Percentiles rank a stretch among this genome's conserved stretches.
Conservation (phyloP, 345 rosid genomes). For the Populus deltoides region DNA sequence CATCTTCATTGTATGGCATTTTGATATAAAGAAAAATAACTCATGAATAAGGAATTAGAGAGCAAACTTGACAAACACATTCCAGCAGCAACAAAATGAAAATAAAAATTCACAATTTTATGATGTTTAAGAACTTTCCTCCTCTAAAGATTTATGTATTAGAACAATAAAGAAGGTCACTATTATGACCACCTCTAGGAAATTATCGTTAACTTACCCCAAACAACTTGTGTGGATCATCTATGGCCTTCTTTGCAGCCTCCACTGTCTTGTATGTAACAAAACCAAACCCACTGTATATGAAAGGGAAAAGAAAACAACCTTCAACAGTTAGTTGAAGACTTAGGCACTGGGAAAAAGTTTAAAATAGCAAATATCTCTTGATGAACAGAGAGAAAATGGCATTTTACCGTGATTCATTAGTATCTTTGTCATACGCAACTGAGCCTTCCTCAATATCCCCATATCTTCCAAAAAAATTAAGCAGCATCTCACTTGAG, state of each 20-base stretch:
- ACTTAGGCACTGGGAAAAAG: neutral
- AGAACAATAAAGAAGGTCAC: neutral
- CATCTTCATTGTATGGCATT: neutral
- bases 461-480: slow-evolving; percentile 47
- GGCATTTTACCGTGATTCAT: slow-evolving; percentile 49
- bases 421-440: slow-evolving; percentile 65
- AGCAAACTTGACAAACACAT: neutral
- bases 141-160: neutral
- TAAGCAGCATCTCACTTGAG: slow-evolving; percentile 55
- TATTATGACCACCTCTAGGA: neutral
- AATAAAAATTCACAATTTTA: neutral
- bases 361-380: neutral
- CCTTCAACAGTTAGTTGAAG: neutral
- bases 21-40: too few relatives aligned
- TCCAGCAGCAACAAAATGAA: neutral
- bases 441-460: slow-evolving; percentile 71
- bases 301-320: slow-evolving; percentile 12
- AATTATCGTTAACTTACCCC: slow-evolving; percentile 40
- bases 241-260: slow-evolving; percentile 61
- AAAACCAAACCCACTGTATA: slow-evolving; percentile 64
- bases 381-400: neutral
- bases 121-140: neutral
- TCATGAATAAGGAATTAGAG: neutral
- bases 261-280: slow-evolving; percentile 58
- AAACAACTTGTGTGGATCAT: slow-evolving; percentile 52